These are phyloP conservation scores for Physaria fendleri DNA, from an alignment of 345 rosid genomes.

Conservation along the genomic window DNA sequence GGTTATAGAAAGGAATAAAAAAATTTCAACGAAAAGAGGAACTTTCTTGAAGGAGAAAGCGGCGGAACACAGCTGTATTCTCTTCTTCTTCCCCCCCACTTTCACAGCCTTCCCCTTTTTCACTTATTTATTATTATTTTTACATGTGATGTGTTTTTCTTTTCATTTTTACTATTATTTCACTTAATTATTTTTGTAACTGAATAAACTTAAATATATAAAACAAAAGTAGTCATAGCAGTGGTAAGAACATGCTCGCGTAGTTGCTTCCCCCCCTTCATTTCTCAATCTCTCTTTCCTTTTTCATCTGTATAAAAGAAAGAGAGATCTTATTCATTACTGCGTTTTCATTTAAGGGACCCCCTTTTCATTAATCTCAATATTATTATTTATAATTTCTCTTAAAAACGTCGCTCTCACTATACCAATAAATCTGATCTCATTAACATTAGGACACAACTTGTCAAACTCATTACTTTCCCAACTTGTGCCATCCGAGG, in stretches of 20 bases:
- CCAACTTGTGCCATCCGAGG: slow-evolving; percentile 28
- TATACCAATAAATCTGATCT: slow-evolving; percentile 2
- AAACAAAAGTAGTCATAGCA: background rate
- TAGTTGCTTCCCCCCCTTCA: slow-evolving; percentile 41
- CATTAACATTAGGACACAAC: slow-evolving; percentile 17
- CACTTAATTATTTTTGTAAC: background rate
- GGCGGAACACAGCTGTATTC: slow-evolving; percentile 30
- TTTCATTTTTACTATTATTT: background rate
- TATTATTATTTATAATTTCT: background rate
- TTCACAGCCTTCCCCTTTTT: slow-evolving; percentile 23
- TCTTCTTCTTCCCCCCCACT: slow-evolving; percentile 16
- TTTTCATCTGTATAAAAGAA: slow-evolving; percentile 9
- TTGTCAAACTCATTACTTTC: slow-evolving; percentile 25
- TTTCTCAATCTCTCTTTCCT: slow-evolving; percentile 38
- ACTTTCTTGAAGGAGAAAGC: slow-evolving; percentile 27
- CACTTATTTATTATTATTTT: slow-evolving; percentile 24
- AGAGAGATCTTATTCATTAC: slow-evolving; percentile 9
- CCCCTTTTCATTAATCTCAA: background rate
- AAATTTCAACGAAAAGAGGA: too few species aligned
- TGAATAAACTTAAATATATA: background rate
- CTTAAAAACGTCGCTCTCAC: background rate
- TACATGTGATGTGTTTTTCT: slow-evolving; percentile 24
- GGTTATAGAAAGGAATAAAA: background rate
- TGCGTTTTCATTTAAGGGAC: background rate
- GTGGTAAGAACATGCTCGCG: slow-evolving; percentile 55